Evolutionary conservation across 2,329 filamentous ascomycete genomes (phyloP), one percentile per base, ranked within the genome.

Genomic region (Simplicillium sp.): DNA sequence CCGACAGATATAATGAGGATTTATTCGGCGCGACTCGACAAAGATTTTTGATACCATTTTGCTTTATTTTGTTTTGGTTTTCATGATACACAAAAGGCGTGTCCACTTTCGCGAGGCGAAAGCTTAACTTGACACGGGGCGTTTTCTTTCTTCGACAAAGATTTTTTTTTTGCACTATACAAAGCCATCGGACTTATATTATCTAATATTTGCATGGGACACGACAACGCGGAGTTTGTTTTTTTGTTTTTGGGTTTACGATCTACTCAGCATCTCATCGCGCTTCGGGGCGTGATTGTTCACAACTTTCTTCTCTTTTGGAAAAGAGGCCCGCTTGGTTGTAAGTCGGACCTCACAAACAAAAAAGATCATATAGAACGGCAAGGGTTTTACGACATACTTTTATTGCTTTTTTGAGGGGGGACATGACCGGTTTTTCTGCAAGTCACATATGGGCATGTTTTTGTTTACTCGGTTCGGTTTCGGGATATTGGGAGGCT

Each of bases 311-410:
- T 25, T 25, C 20, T 25, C 20, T 25, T 25, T 25, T 25, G 20
- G 20, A 25, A 25, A 25, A 25, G 20, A 25, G 20, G 20, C 9
- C 20, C 9, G 6, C 20, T 25, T 25, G 20, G 20, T 25, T n/a
- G 9, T 25, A 25, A 25, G 20, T 5, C 5, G 9, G 20, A 25
- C 20, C 20, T 25, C 20, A 58, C 56, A 56, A 54, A 65, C 64
- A 60, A 64, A 67, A 67, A 70, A 64, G 54, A 62, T 47, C 50
- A 68, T 70, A 71, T 74, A 73, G 70, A 70, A 46, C 43, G 44
- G 54, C 55, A 50, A 50, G 48, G 46, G 52, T 54, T 59, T 52
- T 58, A 25, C 20, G 20, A 25, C 20, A 25, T 25, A 25, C 20
- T 25, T 25, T 25, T 25, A 25, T 25, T 25, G 20, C 9, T 56